Conservation (phyloP, 768 basidiomycete species). For the Lentinus tigrinus region DNA sequence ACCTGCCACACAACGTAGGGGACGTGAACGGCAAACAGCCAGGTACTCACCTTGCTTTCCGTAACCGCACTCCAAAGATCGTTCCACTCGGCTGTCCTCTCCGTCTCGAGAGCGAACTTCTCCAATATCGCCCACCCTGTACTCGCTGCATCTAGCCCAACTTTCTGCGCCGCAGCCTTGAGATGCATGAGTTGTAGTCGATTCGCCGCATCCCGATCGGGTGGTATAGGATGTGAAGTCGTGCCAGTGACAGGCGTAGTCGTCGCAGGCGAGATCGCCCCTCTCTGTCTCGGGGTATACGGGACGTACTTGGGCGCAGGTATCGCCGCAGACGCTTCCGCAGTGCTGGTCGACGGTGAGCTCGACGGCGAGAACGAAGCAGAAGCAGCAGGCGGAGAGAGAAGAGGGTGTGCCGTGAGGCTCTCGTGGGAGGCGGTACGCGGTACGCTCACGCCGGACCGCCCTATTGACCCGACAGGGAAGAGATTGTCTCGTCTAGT, state of each 20-base stretch:
- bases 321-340: conserved; percentile 8
- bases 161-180: conserved; percentile 66
- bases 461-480: conserved; percentile 25
- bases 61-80: conserved; percentile 67
- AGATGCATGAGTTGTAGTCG: conserved; percentile 72
- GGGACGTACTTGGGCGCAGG: conserved; percentile 59
- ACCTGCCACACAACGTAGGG: neutral
- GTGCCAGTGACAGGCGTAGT: conserved; percentile 49
- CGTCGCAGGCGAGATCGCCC: conserved; percentile 41
- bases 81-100: conserved; percentile 59
- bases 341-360: neutral
- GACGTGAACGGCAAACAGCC: neutral
- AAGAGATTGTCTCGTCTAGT: conserved; percentile 29
- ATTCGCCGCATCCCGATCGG: conserved; percentile 53
- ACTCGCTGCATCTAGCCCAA: conserved; percentile 63
- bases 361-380: conserved; percentile 28
- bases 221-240: conserved; percentile 37
- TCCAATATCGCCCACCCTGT: conserved; percentile 81
- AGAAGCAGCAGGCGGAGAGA: conserved; percentile 41
- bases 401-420: conserved; percentile 62
- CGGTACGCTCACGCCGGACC: conserved; percentile 14
- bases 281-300: conserved; percentile 74
- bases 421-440: conserved; percentile 45
- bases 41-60: conserved; percentile 58
- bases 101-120: conserved; percentile 54